Percentiles rank a stretch among this genome's conserved stretches.
phyloP scores from a whole-genome alignment of 1,284 basidiomycete genomes.

The Sphaerobolus stellatus region DNA sequence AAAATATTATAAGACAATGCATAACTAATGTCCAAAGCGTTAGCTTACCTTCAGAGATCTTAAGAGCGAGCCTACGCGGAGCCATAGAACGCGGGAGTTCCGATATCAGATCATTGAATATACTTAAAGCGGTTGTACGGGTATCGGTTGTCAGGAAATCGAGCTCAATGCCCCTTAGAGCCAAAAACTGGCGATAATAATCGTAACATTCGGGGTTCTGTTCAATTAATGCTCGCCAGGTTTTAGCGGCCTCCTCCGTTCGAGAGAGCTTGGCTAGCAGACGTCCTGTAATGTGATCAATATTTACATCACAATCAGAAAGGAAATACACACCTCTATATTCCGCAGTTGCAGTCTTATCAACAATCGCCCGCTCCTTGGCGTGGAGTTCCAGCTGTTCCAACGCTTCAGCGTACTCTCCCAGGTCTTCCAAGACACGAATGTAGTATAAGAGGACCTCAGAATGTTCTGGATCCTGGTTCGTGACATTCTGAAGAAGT shows the following conservation, averaged over 20 bases:
- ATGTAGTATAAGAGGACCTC: conserved; percentile 87
- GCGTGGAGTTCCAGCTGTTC: conserved; percentile 64
- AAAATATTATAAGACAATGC: background rate
- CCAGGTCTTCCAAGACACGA: conserved; percentile 74
- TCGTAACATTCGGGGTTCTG: conserved; percentile 84
- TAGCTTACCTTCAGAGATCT: conserved; percentile 55
- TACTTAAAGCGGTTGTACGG: conserved; percentile 53
- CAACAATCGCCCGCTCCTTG: conserved; percentile 66
- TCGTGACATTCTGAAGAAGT: conserved; percentile 58
- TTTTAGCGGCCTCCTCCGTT: conserved; percentile 67
- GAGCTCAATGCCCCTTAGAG: conserved; percentile 63
- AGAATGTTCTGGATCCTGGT: conserved; percentile 82
- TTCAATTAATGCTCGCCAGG: conserved; percentile 80
- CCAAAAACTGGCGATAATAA: conserved; percentile 78
- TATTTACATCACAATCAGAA: conserved; percentile 5
- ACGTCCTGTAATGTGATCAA: conserved; percentile 49
- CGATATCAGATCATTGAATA: conserved; percentile 59
- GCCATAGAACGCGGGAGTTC: conserved; percentile 70
- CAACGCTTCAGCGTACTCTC: conserved; percentile 64
- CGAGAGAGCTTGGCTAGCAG: conserved; percentile 65
- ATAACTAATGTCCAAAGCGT: background rate
- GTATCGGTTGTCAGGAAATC: conserved; percentile 49
- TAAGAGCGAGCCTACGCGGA: conserved; percentile 71
- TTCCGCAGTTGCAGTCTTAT: conserved; percentile 71
- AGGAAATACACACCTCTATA: conserved; percentile 54